Evolutionary conservation across 208 protist species (phyloP).

Genomic region (Spongospora subterranea): DNA sequence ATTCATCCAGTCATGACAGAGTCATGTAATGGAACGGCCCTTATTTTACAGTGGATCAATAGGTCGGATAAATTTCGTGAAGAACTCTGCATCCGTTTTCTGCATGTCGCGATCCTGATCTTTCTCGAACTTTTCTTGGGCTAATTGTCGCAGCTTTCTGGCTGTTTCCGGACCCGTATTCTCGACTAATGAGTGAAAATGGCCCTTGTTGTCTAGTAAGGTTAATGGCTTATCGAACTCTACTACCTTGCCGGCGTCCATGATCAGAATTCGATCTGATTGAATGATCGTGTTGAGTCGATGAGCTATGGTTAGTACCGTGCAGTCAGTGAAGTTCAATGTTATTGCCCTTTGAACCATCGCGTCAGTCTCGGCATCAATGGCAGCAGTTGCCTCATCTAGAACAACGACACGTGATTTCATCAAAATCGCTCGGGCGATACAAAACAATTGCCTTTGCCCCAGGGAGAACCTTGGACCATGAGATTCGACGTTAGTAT

Average conservation of each 20-base stretch:
- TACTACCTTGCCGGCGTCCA: slow-evolving; percentile 75
- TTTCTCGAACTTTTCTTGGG: neutral
- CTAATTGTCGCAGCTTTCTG: slow-evolving; percentile 14
- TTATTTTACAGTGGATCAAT: too few relatives aligned
- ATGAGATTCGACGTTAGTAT: slow-evolving; percentile 56
- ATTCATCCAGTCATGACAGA: too few relatives aligned
- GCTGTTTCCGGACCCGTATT: slow-evolving; percentile 54
- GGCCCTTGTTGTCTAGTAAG: slow-evolving; percentile 62
- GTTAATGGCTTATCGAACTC: slow-evolving; percentile 76
- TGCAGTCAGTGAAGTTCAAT: slow-evolving; percentile 66
- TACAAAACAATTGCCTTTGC: slow-evolving; percentile 70
- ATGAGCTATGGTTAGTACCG: slow-evolving; percentile 80
- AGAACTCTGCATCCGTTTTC: neutral
- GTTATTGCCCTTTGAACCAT: slow-evolving; percentile 60
- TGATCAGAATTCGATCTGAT: slow-evolving; percentile 82
- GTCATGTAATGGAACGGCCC: too few relatives aligned
- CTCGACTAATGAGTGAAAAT: slow-evolving; percentile 51
- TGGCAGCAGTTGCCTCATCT: slow-evolving; percentile 70
- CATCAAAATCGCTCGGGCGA: slow-evolving; percentile 69
- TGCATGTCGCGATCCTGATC: neutral
- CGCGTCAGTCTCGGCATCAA: slow-evolving; percentile 70
- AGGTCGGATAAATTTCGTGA: neutral
- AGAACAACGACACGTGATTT: slow-evolving; percentile 63
- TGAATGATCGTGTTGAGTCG: slow-evolving; percentile 78
- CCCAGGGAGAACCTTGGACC: slow-evolving; percentile 67